Percentiles rank a stretch among this genome's conserved stretches.
Conservation (phyloP, 495 filamentous ascomycete species). For the Thozetella sp. region DNA sequence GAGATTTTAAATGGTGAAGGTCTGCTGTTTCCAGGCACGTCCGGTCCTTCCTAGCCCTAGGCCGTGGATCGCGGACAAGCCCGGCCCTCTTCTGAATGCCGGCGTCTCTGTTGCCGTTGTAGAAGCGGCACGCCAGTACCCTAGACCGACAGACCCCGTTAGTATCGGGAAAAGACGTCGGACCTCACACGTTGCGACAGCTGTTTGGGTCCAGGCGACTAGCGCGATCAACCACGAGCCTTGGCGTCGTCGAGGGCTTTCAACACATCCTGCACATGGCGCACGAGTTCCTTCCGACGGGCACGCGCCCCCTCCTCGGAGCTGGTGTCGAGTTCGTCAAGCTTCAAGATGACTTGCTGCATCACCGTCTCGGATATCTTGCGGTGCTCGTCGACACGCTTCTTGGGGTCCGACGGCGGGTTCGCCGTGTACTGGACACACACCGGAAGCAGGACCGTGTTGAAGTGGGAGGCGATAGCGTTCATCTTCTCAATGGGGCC, state of each 20-base stretch:
- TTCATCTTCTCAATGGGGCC: conserved; percentile 72
- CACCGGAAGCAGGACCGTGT: conserved; percentile 64
- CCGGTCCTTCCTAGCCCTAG: neutral
- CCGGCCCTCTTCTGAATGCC: too few relatives aligned
- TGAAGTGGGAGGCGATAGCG: conserved; percentile 66
- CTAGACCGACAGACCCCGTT: too few relatives aligned
- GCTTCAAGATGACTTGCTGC: conserved; percentile 79
- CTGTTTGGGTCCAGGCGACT: too few relatives aligned
- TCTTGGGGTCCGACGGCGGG: conserved; percentile 72
- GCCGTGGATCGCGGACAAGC: too few relatives aligned
- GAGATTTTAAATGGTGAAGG: neutral
- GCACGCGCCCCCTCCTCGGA: conserved; percentile 64
- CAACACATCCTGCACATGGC: conserved; percentile 68
- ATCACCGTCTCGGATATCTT: conserved; percentile 82
- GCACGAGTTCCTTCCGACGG: conserved; percentile 74
- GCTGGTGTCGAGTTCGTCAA: conserved; percentile 79
- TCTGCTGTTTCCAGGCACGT: neutral
- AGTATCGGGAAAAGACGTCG: too few relatives aligned
- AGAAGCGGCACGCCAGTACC: too few relatives aligned
- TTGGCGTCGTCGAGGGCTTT: conserved; percentile 60
- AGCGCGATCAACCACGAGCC: conserved; percentile 1
- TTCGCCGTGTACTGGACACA: conserved; percentile 63
- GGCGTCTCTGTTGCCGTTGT: too few relatives aligned
- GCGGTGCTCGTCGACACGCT: conserved; percentile 75
- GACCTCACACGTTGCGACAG: too few relatives aligned